These are phyloP conservation scores for Suhomyces kilbournensis DNA, from an alignment of 805 yeast genomes.

Conservation along the genomic window DNA sequence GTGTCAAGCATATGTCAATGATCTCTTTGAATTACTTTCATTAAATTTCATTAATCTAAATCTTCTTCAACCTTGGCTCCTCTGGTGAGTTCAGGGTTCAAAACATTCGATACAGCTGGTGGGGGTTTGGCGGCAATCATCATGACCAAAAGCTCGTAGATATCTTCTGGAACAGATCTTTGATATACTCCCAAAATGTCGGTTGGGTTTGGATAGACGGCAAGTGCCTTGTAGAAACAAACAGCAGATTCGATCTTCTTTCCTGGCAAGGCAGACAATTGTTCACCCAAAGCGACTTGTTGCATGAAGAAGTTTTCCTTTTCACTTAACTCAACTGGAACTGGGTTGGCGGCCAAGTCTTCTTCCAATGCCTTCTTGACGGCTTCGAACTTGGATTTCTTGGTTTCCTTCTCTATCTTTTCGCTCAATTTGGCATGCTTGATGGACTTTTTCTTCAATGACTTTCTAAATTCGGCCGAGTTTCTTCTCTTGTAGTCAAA, in stretches of 20 bases:
- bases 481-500: conserved; percentile 91
- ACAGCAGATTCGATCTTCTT: conserved; percentile 81
- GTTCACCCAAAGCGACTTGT: conserved; percentile 85
- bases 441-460: conserved; percentile 61
- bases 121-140: conserved; percentile 94
- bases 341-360: conserved; percentile 68
- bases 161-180: conserved; percentile 76
- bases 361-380: conserved; percentile 60
- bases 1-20: background rate
- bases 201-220: conserved; percentile 92
- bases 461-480: conserved; percentile 76
- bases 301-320: conserved; percentile 79
- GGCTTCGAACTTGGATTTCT: conserved; percentile 56
- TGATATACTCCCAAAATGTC: conserved; percentile 88
- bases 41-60: conserved; percentile 23
- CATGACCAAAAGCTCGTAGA: conserved; percentile 79
- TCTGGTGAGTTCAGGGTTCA: conserved; percentile 27
- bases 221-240: conserved; percentile 87
- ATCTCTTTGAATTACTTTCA: background rate
- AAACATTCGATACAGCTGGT: conserved; percentile 63
- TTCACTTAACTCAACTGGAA: conserved; percentile 65
- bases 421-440: conserved; percentile 58
- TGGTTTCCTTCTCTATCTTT: conserved; percentile 50
- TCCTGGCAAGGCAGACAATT: conserved; percentile 62
- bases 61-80: conserved; percentile 27